Conservation (phyloP, 176 grass and related monocot genomes). For the Rhipidocladum racemiflorum region DNA sequence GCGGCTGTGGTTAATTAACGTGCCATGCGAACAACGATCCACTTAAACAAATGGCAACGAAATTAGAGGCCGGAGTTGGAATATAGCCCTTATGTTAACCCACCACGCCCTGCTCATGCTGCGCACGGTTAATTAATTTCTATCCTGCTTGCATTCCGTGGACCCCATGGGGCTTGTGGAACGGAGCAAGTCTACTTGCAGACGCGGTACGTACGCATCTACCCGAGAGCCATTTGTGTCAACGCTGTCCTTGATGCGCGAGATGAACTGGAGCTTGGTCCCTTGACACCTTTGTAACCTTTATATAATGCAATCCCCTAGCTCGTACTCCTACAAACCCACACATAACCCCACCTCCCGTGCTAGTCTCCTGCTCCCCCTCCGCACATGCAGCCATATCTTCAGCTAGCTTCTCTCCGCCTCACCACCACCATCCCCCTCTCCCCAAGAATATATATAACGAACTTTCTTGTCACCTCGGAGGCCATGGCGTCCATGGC, state of each 20-base stretch:
- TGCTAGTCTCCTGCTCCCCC: neutral
- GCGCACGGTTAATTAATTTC: neutral
- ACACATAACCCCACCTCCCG: constrained; percentile 34
- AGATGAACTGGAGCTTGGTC: constrained; percentile 36
- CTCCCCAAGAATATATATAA: constrained; percentile 14
- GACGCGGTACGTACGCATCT: no score
- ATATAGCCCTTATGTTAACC: neutral
- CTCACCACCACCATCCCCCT: constrained; percentile 37
- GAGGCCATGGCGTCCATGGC: constrained; percentile 42
- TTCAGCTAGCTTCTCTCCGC: constrained; percentile 44
- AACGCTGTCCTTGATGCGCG: constrained; percentile 1
- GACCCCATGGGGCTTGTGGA: neutral
- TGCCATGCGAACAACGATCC: constrained; percentile 32
- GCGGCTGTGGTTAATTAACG: constrained; percentile 19
- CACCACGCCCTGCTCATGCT: constrained; percentile 34
- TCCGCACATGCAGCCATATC: constrained; percentile 49
- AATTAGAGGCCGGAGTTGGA: neutral
- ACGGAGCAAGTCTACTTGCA: constrained; percentile 10
- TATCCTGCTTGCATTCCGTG: neutral
- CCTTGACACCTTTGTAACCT: neutral
- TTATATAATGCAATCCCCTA: constrained; percentile 42
- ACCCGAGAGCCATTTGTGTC: neutral
- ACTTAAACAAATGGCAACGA: constrained; percentile 15
- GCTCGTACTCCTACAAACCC: constrained; percentile 40
- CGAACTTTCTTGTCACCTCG: constrained; percentile 34